A percentile compares a stretch with the other conserved stretches of the same genome.
Evolutionary conservation across 257 asterid genomes (phyloP).

Genomic region (Lavandula angustifolia): DNA sequence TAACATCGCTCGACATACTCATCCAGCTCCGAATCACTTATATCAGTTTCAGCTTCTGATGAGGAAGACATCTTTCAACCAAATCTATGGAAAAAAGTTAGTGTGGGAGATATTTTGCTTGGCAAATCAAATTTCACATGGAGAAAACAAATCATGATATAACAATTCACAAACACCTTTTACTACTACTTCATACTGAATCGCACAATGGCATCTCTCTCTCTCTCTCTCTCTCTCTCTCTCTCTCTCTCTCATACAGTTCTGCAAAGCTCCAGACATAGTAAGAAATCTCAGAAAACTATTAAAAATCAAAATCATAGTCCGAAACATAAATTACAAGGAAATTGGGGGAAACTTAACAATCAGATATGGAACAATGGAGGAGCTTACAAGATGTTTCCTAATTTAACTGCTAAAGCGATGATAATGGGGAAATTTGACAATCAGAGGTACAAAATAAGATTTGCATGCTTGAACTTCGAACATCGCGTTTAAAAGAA

Average conservation of each 20-base stretch:
- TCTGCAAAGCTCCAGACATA: background rate
- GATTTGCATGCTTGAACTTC: background rate
- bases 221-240: background rate
- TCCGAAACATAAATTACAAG: background rate
- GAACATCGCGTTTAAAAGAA: background rate
- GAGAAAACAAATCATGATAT: conserved; percentile 5
- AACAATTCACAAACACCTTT: background rate
- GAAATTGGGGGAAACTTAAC: background rate
- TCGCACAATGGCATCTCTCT: background rate
- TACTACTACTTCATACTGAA: background rate
- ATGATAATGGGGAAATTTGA: background rate
- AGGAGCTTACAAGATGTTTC: background rate
- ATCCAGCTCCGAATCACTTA: conserved; percentile 63
- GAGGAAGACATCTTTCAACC: conserved; percentile 50
- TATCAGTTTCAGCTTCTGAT: conserved; percentile 63
- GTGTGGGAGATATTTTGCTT: background rate
- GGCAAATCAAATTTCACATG: background rate
- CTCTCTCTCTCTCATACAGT: background rate
- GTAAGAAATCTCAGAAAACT: background rate
- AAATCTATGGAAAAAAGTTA: conserved; percentile 12
- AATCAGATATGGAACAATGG: background rate
- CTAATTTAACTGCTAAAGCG: background rate
- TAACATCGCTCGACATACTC: conserved; percentile 55
- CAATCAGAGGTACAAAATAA: background rate
- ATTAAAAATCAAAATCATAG: background rate